Conservation (phyloP, 2,329 filamentous ascomycete genomes). For the Dactylella cylindrospora region DNA sequence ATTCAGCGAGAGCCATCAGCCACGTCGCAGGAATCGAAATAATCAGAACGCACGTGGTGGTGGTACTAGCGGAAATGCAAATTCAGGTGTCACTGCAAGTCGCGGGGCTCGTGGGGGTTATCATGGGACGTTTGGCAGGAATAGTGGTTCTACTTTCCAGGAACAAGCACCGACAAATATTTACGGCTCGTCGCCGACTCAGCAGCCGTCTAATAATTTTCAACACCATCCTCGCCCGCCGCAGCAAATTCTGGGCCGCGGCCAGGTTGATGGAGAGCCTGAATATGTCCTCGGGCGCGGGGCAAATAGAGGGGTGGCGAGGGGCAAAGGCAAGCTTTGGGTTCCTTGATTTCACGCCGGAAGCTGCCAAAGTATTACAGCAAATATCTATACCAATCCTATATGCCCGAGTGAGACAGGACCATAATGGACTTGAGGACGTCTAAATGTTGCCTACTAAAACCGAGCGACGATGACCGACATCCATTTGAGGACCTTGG, state of each 20-base stretch:
- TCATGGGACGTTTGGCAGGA: conserved; percentile 14
- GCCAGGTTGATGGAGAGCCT: conserved; percentile 41
- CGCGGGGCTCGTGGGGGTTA: conserved; percentile 33
- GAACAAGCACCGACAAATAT: conserved; percentile 12
- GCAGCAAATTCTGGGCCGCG: conserved; percentile 17
- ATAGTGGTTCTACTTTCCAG: conserved; percentile 2
- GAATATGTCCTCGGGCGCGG: conserved; percentile 49
- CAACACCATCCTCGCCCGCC: conserved; percentile 2
- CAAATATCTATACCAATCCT: no score
- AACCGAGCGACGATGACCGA: no score
- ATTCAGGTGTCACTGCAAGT: conserved; percentile 1
- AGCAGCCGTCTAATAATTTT: neutral
- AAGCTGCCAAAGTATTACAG: conserved; percentile 4
- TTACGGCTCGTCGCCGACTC: conserved; percentile 28
- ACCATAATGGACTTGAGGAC: no score
- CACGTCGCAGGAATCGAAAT: conserved; percentile 32
- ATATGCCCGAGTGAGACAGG: no score
- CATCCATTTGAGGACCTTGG: no score
- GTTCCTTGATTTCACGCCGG: conserved; percentile 37
- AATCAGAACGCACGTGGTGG: conserved; percentile 36
- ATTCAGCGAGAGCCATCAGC: conserved; percentile 18
- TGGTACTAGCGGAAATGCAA: neutral
- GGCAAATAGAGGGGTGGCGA: conserved; percentile 48
- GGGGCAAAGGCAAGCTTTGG: conserved; percentile 50
- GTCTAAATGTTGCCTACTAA: no score